Conservation (phyloP, 2,329 filamentous ascomycete genomes). For the Penicillium sp. region DNA sequence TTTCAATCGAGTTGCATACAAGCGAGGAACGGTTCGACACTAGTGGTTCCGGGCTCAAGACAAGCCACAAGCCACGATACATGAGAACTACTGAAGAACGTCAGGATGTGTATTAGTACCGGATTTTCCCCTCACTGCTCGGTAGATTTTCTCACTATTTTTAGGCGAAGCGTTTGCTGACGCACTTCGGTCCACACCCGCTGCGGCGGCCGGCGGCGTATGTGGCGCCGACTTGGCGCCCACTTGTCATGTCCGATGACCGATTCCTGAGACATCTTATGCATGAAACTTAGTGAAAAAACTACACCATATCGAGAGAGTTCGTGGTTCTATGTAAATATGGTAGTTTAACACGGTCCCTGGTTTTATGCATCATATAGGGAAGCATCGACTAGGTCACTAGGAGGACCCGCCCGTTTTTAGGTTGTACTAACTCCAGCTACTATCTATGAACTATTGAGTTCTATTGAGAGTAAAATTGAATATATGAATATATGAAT, state of each 20-base stretch:
- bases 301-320: no score
- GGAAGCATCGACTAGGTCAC: background rate
- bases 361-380: background rate
- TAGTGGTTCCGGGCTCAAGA: background rate
- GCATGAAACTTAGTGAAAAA: background rate
- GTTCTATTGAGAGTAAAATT: background rate
- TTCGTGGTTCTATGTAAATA: no score
- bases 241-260: background rate
- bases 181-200: conserved; percentile 6
- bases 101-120: background rate
- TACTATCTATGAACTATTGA: background rate
- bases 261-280: background rate
- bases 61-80: background rate
- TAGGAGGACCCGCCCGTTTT: no score
- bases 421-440: background rate
- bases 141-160: background rate
- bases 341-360: background rate
- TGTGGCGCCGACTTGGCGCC: background rate
- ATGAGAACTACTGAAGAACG: background rate
- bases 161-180: conserved; percentile 11
- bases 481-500: background rate
- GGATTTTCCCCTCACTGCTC: background rate
- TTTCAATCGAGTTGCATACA: background rate
- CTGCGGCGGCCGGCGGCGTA: background rate
- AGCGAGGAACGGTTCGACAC: background rate